Percentiles rank a stretch among this genome's conserved stretches.
Conservation (phyloP, 495 filamentous ascomycete species). For the Lophiostoma macrostomum region DNA sequence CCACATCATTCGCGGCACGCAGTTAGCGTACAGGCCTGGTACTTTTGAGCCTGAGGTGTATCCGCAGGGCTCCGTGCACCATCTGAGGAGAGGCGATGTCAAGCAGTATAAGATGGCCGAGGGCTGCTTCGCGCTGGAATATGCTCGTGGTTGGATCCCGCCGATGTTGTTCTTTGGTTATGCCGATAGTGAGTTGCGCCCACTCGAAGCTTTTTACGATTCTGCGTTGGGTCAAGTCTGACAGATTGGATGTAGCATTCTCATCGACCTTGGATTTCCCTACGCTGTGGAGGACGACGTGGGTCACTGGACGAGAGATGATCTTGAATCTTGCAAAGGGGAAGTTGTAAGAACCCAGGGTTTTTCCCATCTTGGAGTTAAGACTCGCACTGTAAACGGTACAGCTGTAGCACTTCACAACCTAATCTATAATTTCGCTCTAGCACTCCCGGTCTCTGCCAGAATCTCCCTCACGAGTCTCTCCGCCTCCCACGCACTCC, state of each 20-base stretch:
- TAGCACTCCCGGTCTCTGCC: too few species aligned
- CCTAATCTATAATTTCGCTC: conserved; percentile 37
- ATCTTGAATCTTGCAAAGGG: conserved; percentile 62
- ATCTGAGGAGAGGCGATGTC: conserved; percentile 68
- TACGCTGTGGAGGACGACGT: conserved; percentile 72
- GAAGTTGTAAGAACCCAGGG: conserved; percentile 58
- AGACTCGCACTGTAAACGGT: too few species aligned
- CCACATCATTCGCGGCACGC: conserved; percentile 74
- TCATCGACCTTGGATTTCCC: conserved; percentile 58
- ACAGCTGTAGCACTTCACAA: too few species aligned
- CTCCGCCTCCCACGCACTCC: conserved; percentile 68
- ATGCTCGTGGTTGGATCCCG: conserved; percentile 86
- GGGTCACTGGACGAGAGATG: conserved; percentile 71
- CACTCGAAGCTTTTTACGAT: conserved; percentile 41
- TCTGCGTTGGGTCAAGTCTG: too few species aligned
- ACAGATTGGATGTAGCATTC: conserved; percentile 16
- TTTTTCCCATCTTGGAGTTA: background rate
- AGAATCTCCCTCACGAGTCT: conserved; percentile 66
- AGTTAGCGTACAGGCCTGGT: conserved; percentile 64
- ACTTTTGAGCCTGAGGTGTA: conserved; percentile 70
- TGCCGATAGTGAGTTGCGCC: conserved; percentile 56
- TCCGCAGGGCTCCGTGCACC: conserved; percentile 71
- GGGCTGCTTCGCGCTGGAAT: conserved; percentile 81
- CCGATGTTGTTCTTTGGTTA: conserved; percentile 86
- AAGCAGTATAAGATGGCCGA: conserved; percentile 85